Conservation (phyloP, 768 basidiomycete genomes). For the Kwoniella heveanensis region DNA sequence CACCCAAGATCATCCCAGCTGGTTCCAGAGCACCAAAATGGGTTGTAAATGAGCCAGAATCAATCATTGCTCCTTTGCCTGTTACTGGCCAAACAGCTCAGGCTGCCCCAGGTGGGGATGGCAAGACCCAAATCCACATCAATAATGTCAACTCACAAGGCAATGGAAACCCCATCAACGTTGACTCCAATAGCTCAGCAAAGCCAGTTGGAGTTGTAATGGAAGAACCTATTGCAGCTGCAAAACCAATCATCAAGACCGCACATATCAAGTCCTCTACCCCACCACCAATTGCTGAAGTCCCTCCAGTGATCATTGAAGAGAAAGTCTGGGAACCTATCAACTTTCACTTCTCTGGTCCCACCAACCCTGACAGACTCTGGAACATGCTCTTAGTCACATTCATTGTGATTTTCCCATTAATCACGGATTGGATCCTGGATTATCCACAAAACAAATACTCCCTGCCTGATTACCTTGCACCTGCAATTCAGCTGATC, state of each 20-base stretch:
- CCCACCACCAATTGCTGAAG: not conserved
- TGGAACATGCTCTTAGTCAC: slow-evolving; percentile 29
- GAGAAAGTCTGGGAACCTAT: slow-evolving; percentile 17
- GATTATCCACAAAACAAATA: slow-evolving; percentile 27
- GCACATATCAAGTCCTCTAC: not conserved
- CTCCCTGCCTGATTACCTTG: slow-evolving; percentile 23
- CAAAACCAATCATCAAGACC: not conserved
- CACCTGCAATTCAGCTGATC: slow-evolving; percentile 23
- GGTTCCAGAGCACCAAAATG: not conserved
- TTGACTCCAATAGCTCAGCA: not conserved
- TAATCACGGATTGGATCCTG: slow-evolving; percentile 28
- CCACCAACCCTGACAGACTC: slow-evolving; percentile 30
- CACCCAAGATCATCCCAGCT: slow-evolving; percentile 12
- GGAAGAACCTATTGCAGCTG: not conserved
- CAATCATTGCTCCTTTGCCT: not conserved
- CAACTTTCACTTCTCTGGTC: slow-evolving; percentile 29
- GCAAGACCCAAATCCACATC: slow-evolving; percentile 19
- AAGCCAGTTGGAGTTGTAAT: not conserved
- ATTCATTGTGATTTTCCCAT: slow-evolving; percentile 21
- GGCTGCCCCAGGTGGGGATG: not conserved
- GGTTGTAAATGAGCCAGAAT: slow-evolving; percentile 16
- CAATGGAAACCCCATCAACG: slow-evolving; percentile 3
- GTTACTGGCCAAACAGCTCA: not conserved
- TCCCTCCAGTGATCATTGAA: slow-evolving; percentile 14
- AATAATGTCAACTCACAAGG: slow-evolving; percentile 23